Evolutionary conservation across 2,329 filamentous ascomycete species (phyloP).

Genomic region (Cordyceps pruinosa): DNA sequence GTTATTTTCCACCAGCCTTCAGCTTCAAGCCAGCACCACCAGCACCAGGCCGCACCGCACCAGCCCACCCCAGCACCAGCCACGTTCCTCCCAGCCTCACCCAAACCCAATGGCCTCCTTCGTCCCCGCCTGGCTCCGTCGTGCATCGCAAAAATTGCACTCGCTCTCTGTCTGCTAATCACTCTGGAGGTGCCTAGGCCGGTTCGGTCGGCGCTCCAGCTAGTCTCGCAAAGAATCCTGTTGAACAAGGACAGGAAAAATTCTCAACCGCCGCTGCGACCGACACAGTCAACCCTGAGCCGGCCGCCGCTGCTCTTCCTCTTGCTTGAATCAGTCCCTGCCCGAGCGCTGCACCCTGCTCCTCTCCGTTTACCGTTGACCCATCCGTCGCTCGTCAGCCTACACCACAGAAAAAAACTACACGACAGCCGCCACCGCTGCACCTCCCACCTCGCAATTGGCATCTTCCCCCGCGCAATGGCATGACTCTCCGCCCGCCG

Average conservation of each 20-base stretch:
- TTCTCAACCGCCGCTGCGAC: not conserved
- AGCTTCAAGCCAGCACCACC: no score
- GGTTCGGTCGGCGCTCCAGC: not conserved
- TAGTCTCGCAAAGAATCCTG: not conserved
- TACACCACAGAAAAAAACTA: slow-evolving; percentile 2
- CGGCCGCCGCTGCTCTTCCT: not conserved
- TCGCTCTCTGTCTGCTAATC: not conserved
- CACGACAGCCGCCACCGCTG: slow-evolving; percentile 1
- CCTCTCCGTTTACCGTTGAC: not conserved
- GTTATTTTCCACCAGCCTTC: not conserved
- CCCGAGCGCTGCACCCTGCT: not conserved
- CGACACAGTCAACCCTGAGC: not conserved
- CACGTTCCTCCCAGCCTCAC: slow-evolving; percentile 3
- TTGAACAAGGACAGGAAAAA: not conserved
- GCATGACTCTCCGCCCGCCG: slow-evolving; percentile 1
- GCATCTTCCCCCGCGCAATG: slow-evolving; percentile 4
- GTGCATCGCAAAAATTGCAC: not conserved
- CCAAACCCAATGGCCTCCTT: not conserved
- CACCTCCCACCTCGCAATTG: slow-evolving; percentile 5
- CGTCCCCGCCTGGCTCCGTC: not conserved
- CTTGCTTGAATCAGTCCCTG: not conserved
- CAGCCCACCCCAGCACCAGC: not conserved
- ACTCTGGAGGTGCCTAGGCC: no score
- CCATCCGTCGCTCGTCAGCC: not conserved
- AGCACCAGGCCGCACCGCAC: no score